phyloP scores from a whole-genome alignment of 2,329 filamentous ascomycete species.

The Clarireedia paspali region DNA sequence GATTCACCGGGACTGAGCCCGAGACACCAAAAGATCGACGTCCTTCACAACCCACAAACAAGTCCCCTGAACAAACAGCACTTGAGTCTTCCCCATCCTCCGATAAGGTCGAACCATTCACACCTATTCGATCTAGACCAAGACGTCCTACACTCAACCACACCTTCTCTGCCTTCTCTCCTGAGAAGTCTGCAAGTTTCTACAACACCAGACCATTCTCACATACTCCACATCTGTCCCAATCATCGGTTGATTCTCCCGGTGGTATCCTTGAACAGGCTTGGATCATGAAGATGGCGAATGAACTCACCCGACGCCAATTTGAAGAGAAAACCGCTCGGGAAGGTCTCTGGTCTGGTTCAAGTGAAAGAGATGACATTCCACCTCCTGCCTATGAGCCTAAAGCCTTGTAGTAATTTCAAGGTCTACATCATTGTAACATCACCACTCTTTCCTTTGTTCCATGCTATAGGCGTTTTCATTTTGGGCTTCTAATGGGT shows the following conservation, averaged over 20 bases:
- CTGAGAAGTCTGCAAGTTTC: conserved; percentile 15
- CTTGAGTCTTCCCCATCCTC: conserved; percentile 10
- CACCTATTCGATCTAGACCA: conserved; percentile 14
- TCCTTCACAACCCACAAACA: background rate
- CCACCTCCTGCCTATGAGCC: conserved; percentile 56
- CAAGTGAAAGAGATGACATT: conserved; percentile 38
- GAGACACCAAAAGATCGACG: conserved; percentile 28
- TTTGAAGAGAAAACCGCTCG: conserved; percentile 68
- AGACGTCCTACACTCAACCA: conserved; percentile 10
- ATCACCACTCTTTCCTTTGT: background rate
- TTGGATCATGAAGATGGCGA: conserved; percentile 89
- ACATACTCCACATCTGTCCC: conserved; percentile 16
- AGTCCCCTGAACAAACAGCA: conserved; percentile 14
- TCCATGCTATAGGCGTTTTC: background rate
- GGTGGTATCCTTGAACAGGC: conserved; percentile 45
- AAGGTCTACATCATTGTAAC: background rate
- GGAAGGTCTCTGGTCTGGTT: conserved; percentile 37
- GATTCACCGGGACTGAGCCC: conserved; percentile 31
- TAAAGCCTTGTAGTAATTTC: conserved; percentile 15
- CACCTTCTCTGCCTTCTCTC: conserved; percentile 11
- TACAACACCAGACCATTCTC: conserved; percentile 7
- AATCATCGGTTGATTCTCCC: conserved; percentile 3
- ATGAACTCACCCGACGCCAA: conserved; percentile 80
- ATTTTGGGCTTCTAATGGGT: background rate
- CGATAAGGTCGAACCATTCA: conserved; percentile 13